A percentile compares a stretch with the other conserved stretches of the same genome.
Evolutionary conservation across 306 rosid genomes (phyloP).

Genomic region (Quercus wislizeni): DNA sequence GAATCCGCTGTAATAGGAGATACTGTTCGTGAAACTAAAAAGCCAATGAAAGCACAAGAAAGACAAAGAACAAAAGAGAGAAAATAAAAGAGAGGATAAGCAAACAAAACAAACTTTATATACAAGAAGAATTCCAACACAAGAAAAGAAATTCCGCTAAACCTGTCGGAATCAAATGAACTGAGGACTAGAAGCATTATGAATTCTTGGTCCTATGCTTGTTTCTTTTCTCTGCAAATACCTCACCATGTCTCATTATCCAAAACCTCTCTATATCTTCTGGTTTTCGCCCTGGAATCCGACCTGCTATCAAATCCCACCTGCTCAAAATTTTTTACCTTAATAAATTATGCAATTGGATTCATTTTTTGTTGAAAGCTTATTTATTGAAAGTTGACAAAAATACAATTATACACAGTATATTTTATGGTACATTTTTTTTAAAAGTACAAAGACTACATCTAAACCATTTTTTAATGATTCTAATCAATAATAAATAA

Average conservation of each 20-base stretch:
- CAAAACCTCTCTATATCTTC: conserved; percentile 68
- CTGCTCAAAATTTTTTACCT: conserved; percentile 21
- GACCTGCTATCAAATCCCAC: conserved; percentile 77
- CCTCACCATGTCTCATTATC: conserved; percentile 44
- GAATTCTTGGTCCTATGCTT: background rate
- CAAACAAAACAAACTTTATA: background rate
- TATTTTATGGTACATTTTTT: too few relatives aligned
- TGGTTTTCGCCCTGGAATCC: conserved; percentile 65
- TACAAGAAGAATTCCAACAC: background rate
- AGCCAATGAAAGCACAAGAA: background rate
- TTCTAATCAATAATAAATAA: too few relatives aligned
- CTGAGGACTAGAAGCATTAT: background rate
- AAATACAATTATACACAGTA: too few relatives aligned
- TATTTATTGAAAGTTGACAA: too few relatives aligned
- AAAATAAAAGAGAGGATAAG: background rate
- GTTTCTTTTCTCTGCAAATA: conserved; percentile 24
- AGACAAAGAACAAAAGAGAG: background rate
- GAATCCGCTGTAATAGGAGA: background rate
- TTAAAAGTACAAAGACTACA: too few relatives aligned
- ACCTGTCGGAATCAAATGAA: background rate
- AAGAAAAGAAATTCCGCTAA: background rate
- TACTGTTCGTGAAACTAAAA: background rate
- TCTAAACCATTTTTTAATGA: too few relatives aligned
- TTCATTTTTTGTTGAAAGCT: too few relatives aligned
- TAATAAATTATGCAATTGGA: too few relatives aligned